phyloP scores from a whole-genome alignment of 805 yeast genomes.

The Metschnikowia drakensbergensis region DNA sequence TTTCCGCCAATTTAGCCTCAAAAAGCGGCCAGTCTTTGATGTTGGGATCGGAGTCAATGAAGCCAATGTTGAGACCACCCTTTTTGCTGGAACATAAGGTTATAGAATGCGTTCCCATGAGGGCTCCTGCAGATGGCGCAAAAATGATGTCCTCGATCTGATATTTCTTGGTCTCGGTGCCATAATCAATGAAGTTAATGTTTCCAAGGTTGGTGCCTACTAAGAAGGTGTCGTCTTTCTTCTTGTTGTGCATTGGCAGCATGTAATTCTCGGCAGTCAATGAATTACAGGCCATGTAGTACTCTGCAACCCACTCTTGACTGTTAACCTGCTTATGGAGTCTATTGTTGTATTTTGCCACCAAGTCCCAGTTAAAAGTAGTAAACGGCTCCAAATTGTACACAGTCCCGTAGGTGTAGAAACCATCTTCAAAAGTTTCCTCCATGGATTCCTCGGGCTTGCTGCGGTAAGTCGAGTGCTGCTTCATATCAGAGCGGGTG shows the following conservation, averaged over 20 bases:
- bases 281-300: conserved; percentile 7
- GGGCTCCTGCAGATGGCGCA: conserved; percentile 9
- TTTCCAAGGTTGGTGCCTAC: conserved; percentile 9
- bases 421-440: conserved; percentile 9
- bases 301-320: conserved; percentile 8
- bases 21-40: conserved; percentile 9
- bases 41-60: conserved; percentile 4
- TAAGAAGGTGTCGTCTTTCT: conserved; percentile 7
- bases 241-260: conserved; percentile 2
- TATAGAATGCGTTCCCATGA: conserved; percentile 10
- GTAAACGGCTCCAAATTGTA: conserved; percentile 7
- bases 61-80: conserved; percentile 8
- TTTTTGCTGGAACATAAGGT: conserved; percentile 8
- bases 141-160: conserved; percentile 8
- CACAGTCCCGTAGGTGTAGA: conserved; percentile 6
- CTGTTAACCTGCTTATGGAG: conserved; percentile 7
- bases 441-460: neutral
- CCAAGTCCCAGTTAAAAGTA: conserved; percentile 8
- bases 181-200: conserved; percentile 5
- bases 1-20: neutral
- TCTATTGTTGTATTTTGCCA: conserved; percentile 7
- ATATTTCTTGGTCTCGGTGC: neutral
- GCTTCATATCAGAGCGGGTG: conserved; percentile 1
- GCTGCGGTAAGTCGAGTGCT: conserved; percentile 8
- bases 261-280: conserved; percentile 9